These are phyloP conservation scores for Cryptococcus sp. DNA, from an alignment of 1,284 basidiomycete genomes.

Conservation along the genomic window DNA sequence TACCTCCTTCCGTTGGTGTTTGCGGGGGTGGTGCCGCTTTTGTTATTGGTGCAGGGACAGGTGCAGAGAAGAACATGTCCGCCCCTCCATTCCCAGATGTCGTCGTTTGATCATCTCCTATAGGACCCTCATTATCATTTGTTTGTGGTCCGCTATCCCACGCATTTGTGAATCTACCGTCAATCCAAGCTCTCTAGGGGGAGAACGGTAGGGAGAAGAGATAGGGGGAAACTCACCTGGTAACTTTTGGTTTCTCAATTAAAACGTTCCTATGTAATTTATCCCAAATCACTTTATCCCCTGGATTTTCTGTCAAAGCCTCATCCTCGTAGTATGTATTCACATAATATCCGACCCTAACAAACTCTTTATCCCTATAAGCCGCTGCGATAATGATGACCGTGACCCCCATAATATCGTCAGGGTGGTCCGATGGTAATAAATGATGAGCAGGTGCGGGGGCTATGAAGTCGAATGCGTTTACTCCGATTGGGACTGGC, in stretches of 20 bases:
- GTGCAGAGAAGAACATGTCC: conserved; percentile 27
- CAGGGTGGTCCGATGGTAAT: conserved; percentile 59
- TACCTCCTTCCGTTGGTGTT: conserved; percentile 13
- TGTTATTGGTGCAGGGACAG: conserved; percentile 38
- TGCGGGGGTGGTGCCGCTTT: conserved; percentile 19
- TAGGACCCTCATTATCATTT: conserved; percentile 11
- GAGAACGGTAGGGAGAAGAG: background rate
- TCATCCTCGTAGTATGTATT: conserved; percentile 97
- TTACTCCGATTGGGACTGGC: conserved; percentile 88
- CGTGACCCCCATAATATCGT: conserved; percentile 68
- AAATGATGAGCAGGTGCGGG: conserved; percentile 63
- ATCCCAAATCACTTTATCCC: conserved; percentile 67
- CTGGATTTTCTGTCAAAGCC: conserved; percentile 73
- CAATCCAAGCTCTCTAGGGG: background rate
- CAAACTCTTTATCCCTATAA: conserved; percentile 93
- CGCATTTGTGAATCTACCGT: conserved; percentile 41
- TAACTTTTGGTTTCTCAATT: conserved; percentile 89
- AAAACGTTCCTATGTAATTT: conserved; percentile 76
- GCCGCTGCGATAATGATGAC: conserved; percentile 91
- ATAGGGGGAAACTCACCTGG: conserved; percentile 53
- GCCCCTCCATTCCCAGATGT: conserved; percentile 4
- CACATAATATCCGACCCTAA: conserved; percentile 98
- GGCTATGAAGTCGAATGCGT: conserved; percentile 93
- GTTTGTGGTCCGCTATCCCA: conserved; percentile 34
- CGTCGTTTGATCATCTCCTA: background rate